Percentiles rank a stretch among this genome's conserved stretches.
Conservation (phyloP, 352 stramenopile genomes). For the Phytophthora uliginosa region DNA sequence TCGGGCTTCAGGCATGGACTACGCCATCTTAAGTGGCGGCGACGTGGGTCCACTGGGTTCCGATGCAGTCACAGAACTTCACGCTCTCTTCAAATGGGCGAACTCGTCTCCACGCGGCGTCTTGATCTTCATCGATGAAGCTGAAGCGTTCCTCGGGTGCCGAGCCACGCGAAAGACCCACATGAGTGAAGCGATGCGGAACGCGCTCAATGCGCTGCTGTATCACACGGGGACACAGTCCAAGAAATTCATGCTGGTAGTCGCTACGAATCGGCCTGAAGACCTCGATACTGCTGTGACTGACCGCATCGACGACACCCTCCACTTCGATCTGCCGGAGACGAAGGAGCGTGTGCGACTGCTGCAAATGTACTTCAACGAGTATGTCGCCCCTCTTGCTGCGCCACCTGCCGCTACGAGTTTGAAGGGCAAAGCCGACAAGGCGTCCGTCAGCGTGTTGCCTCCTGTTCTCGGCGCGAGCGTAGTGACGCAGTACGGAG, state of each 20-base stretch:
- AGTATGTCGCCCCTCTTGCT: slow-evolving; percentile 59
- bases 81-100: slow-evolving; percentile 88
- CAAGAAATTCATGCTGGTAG: slow-evolving; percentile 82
- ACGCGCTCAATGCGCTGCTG: slow-evolving; percentile 86
- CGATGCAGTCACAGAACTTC: slow-evolving; percentile 83
- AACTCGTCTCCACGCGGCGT: slow-evolving; percentile 75
- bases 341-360: slow-evolving; percentile 66
- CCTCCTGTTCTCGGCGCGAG: slow-evolving; percentile 21
- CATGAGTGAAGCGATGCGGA: slow-evolving; percentile 85
- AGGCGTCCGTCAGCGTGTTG: slow-evolving; percentile 28
- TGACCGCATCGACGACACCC: slow-evolving; percentile 86
- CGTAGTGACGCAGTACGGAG: slow-evolving; percentile 61
- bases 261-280: slow-evolving; percentile 88
- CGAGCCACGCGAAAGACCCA: slow-evolving; percentile 82
- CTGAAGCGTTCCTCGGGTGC: slow-evolving; percentile 84
- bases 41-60: slow-evolving; percentile 86
- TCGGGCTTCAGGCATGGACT: slow-evolving; percentile 75
- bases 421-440: slow-evolving; percentile 11
- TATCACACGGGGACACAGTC: slow-evolving; percentile 84
- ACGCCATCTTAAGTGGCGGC: slow-evolving; percentile 86
- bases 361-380: slow-evolving; percentile 77
- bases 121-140: slow-evolving; percentile 92
- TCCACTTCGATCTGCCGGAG: slow-evolving; percentile 84
- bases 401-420: background rate
- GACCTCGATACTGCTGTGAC: slow-evolving; percentile 83